Evolutionary conservation across 2,329 filamentous ascomycete species (phyloP), one percentile per base, ranked within the genome.

Genomic region (Pyricularia pennisetigena): DNA sequence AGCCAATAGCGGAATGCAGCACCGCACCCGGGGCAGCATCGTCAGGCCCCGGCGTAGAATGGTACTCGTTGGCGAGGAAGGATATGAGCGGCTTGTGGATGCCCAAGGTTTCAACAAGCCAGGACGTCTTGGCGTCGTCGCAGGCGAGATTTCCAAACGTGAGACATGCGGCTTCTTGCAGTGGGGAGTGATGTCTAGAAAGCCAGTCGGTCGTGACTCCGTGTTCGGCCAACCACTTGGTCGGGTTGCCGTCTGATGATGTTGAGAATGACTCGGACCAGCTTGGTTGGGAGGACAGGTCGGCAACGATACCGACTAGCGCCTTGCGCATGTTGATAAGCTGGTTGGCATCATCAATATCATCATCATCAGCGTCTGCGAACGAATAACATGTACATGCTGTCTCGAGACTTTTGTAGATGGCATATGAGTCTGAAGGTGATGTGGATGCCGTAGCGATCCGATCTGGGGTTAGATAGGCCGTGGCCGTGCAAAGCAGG

Each of bases 141-240:
- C 87, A 84, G 6, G 85, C 83, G 54, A 90, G 76, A 73, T 90
- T 90, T 49, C 87, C 87, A 2, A 90, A 78, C 20, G 84, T 81
- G 3, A 90, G 81, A 70, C 86, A 89, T 1, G 85, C 86, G 4
- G 85, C 85, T 2, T 84, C 80, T 74, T 84, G 66, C 3, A 68
- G 67, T 6, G 35, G 66, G 20, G 66, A 67, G 66, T 29, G 66
- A n/a, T 49, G 23, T 7, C 2, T 23, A 7, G 10, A n/a, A 7
- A 67, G 66, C 66, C 66, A 67, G 54, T n/a, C 29, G 3, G n/a
- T 26, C 9, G 35, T 16, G 30, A 65, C 14, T n/a, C 4, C 32
- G 64, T 29, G 64, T 4, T 24, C 24, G 49, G 49, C 54, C 4
- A 35, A 32, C 29, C 30, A 26, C 32, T 65, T 23, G 20, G 10